phyloP scores from a whole-genome alignment of 306 rosid species.

The Citrullus mucosospermus region DNA sequence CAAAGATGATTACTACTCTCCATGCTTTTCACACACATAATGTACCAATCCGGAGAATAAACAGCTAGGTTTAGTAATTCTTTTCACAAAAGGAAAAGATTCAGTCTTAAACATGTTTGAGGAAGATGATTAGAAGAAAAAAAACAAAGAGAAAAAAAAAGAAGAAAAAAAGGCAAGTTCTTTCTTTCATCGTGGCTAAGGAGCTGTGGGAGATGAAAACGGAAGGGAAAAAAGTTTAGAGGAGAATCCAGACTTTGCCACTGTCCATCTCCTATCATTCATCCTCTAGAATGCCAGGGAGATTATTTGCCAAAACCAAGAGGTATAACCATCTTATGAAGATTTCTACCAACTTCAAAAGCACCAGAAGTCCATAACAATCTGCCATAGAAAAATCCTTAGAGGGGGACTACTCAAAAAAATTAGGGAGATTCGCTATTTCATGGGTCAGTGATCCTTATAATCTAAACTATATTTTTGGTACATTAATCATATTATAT shows the following conservation, averaged over 20 bases:
- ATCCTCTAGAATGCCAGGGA: background rate
- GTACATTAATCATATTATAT: no score
- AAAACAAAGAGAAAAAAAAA: no score
- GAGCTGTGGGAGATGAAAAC: background rate
- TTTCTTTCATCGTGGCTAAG: background rate
- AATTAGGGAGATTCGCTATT: background rate
- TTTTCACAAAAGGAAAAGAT: no score
- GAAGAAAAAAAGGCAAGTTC: background rate
- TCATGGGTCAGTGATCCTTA: background rate
- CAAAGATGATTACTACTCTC: background rate
- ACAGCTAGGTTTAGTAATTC: no score
- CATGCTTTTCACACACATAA: background rate
- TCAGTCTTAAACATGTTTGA: no score
- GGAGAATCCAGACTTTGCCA: background rate
- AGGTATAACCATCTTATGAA: background rate
- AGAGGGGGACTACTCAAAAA: background rate
- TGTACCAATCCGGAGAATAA: background rate
- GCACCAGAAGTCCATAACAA: background rate
- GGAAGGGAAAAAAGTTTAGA: background rate
- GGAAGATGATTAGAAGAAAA: no score
- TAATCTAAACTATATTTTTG: no score
- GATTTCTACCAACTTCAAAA: background rate
- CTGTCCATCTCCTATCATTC: background rate
- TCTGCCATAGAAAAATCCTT: background rate
- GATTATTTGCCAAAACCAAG: background rate